Base-by-base conservation (phyloP, 257 asterid genomes). In the Ballota nigra region DNA sequence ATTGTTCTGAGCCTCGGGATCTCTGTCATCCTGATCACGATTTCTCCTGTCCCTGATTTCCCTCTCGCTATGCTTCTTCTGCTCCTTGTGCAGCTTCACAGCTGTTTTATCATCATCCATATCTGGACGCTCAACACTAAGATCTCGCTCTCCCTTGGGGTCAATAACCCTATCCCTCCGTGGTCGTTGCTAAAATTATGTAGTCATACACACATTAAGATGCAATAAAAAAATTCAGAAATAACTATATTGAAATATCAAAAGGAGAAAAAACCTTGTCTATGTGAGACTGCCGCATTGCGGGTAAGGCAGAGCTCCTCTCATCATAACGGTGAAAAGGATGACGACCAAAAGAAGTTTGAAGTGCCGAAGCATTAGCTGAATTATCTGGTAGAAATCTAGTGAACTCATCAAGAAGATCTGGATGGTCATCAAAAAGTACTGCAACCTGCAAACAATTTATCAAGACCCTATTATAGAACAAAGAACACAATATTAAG, bases 381-480 rank as follows among this genome's bases (percentile, higher is more conserved):
- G 98, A 91, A 75, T 83, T 75, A 81, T 94, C 91, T 8, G 99
- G 99, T 69, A 95, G 76, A 83, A 95, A 95, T 81, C 96, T 87
- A 38, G 96, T 92, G 83, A 95, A 95, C 87, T 95, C 98, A 11
- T 84, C 98, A 20, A 92, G 97, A 78, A 95, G 96, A 83, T 95
- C 99, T 16, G 89, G 88, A 70, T 95, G 99, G 72, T 85, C 95
- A 34, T 75, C 86, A 77, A 95, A 88, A 77, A 95, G 96, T 11
- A 80, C 75, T 66, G 96, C 96, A 77, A 95, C 99, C 99, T 95
- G 85, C 66, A 79, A 49, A 66, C 33, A 74, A 74, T 53, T 33
- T 8, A 51, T 61, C 51, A 75, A 70, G 47, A 75, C 65, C 29
- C 33, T 38, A 62, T 19, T 65, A 63, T 5, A 49, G 36, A 40